Evolutionary conservation across 2,329 filamentous ascomycete species (phyloP), one percentile per base, ranked within the genome.

Genomic region (Hypocreales sp.): DNA sequence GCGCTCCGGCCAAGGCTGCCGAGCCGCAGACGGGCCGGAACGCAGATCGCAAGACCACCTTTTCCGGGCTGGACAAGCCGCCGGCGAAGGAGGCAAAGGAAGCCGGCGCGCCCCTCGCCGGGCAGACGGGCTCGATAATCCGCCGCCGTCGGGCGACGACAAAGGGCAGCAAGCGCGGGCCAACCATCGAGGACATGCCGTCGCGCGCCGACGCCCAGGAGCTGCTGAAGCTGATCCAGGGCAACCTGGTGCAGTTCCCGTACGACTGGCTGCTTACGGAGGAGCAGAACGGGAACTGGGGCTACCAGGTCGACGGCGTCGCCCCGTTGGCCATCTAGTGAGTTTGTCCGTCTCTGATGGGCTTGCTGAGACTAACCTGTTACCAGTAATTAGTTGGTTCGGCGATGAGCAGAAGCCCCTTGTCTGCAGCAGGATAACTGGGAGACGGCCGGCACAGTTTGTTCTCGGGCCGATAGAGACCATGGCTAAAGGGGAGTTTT

Each of bases 251-350:
- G 15, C 60, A 82, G 36, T 98, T 92, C 61, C 90, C 90, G 5
- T 93, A 95, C 52, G 83, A 98, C 44, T 98, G 92, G 84, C 69
- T 93, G 29, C 70, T 79, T 41, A 79, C 77, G 30, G 90, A 95
- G 56, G 90, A 95, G 59, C 72, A 76, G 45, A 86, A 83, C 38
- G 82, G 84, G 31, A 92, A 94, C 47, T 98, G 90, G 90, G 68
- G 94, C 35, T 95, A 93, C 55, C 83, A 87, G 46, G 82, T 95
- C 30, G 90, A 98, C 51, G 79, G 92, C 51, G 77, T 98, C 48
- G 92, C 90, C 42, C 90, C 90, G 31, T 63, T 98, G 55, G 84
- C 94, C 57, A 95, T 98, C 45, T 98, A 98, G 80, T 83, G 64
- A 75, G 79, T 67, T 10, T 19, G 17, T 20, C 15, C 7, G 12